Base-by-base conservation (phyloP, 2,329 filamentous ascomycete species). In the Akanthomyces dipterigenus region DNA sequence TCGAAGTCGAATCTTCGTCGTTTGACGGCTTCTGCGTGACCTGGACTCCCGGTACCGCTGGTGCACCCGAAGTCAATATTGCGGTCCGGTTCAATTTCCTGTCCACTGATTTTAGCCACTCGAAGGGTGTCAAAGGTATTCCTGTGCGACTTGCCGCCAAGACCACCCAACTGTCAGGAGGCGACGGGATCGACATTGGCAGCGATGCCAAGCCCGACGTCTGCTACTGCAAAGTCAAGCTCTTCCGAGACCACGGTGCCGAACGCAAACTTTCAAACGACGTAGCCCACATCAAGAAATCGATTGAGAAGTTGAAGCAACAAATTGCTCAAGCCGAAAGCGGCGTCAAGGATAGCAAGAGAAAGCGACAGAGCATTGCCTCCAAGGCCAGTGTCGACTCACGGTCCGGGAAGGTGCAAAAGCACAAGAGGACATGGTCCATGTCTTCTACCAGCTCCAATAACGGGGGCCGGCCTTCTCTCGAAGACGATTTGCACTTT, bases 51-150 rank as follows among this genome's bases (percentile, higher is more conserved):
- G 88, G 86, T 5, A 75, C 83, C 46, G 88, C 87, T 54, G 86
- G 87, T 0, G 75, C 78, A 0, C 79, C 88, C 3, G 92, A 97
- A 68, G 95, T 92, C 72, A 90, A 87, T 54, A 86, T 99, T 61
- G 89, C 92, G 9, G 91, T 98, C 14, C 90, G 95, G 50, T 99
- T 98, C 81, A 99, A 99, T 76, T 99, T 99, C 71, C 80, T 99
- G 0, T 99, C 95, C 0, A 99, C 95, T 9, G 95, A 99, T 72
- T 99, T 98, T 72, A 98, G 93, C 73, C 95, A 98, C 71, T 98
- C 95, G 11, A 99, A 99, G 71, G 95, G 95, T 50, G 95, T 99
- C 54, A 99, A 98, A 75, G 95, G 95, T 40, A 97, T 98, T 65
- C 93, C 95, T 0, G 93, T 99, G 5, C 82, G 95, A 60, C 82